phyloP scores from a whole-genome alignment of 2,329 filamentous ascomycete genomes.

The Ophiostoma ips region DNA sequence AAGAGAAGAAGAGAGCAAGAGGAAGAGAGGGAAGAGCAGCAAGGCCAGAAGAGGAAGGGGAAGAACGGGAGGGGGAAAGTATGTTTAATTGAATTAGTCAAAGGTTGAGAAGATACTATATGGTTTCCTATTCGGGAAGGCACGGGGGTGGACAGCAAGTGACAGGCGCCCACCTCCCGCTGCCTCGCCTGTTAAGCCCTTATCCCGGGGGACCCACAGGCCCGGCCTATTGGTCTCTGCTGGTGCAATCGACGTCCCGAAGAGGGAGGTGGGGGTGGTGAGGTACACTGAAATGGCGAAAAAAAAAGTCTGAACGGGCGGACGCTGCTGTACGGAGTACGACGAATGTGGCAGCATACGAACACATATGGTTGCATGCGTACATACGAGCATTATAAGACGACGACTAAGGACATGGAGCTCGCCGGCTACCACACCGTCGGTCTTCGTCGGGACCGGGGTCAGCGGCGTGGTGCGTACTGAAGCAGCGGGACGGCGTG shows the following conservation, averaged over 20 bases:
- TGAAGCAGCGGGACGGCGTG: no score
- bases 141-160: neutral
- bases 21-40: neutral
- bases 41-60: neutral
- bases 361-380: no score
- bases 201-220: neutral
- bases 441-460: no score
- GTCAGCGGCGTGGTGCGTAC: no score
- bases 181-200: neutral
- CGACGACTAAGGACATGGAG: no score
- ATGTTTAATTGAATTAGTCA: neutral
- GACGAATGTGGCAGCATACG: no score
- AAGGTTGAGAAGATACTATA: neutral
- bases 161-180: neutral
- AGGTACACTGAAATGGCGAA: neutral
- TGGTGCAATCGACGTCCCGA: neutral
- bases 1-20: neutral
- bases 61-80: neutral
- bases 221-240: neutral
- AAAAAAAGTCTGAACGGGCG: no score
- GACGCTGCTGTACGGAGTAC: neutral
- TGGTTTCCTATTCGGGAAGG: neutral
- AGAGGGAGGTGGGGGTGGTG: slow-evolving; percentile 5
- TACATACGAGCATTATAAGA: neutral
- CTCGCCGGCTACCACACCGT: no score